These are phyloP conservation scores for Mycena amicta DNA, from an alignment of 768 basidiomycete genomes.

Conservation along the genomic window DNA sequence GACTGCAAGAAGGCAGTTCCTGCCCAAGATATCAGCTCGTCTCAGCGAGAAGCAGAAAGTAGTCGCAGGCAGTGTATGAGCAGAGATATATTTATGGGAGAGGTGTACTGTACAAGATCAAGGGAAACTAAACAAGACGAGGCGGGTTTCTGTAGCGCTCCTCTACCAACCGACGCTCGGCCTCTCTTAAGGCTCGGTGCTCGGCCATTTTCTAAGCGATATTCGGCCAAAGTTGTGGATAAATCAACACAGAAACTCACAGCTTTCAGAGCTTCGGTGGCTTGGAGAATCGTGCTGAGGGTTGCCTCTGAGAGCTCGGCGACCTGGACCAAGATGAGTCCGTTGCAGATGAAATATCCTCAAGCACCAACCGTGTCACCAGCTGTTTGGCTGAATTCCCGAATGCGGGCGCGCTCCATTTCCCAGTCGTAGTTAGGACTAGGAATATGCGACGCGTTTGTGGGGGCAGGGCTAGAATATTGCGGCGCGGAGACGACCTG, in stretches of 20 bases:
- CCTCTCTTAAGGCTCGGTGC: constrained; percentile 15
- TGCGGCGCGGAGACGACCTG: neutral
- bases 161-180: constrained; percentile 17
- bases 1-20: neutral
- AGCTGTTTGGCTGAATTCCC: constrained; percentile 13
- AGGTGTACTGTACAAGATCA: neutral
- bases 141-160: constrained; percentile 13
- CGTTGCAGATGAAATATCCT: neutral
- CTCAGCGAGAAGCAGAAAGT: neutral
- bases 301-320: constrained; percentile 19
- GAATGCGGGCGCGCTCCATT: constrained; percentile 31
- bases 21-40: neutral
- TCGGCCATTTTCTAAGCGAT: constrained; percentile 21
- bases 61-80: neutral
- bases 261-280: constrained; percentile 21
- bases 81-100: neutral
- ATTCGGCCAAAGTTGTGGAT: no score
- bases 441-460: constrained; percentile 32
- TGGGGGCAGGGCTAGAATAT: neutral
- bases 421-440: constrained; percentile 42
- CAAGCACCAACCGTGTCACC: constrained; percentile 11
- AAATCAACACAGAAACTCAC: constrained; percentile 4
- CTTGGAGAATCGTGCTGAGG: constrained; percentile 18
- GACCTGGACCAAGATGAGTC: constrained; percentile 1
- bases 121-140: constrained; percentile 13